Evolutionary conservation across 495 filamentous ascomycete species (phyloP), one percentile per base, ranked within the genome.

Genomic region (Xylaria curta): DNA sequence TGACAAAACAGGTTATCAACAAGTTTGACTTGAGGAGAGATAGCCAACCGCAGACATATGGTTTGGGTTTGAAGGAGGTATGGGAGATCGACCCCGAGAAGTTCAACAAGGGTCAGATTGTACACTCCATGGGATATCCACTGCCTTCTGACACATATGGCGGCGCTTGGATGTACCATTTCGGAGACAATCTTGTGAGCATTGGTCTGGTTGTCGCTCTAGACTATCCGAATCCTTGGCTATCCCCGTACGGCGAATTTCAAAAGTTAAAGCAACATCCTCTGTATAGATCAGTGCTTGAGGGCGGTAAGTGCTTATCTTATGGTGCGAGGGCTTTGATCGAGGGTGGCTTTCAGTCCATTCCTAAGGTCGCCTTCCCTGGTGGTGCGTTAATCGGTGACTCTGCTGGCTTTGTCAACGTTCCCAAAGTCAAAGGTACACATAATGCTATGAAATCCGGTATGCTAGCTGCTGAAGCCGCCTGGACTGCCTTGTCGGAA

Each of bases 231-330:
- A 99, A 99, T 81, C 97, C 96, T 0, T 99, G 94, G 92, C 87
- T 99, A 21, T 94, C 94, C 0, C 96, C 96, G 0, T 99, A 99
- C 78, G 89, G 89, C 33, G 96, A 99, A 79, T 98, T 99, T 82
- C 97, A 99, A 79, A 97, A 97, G 84, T 89, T 98, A 85, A 99
- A 99, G 85, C 94, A 97, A 73, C 96, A 99, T 80, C 95, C 96
- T 28, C 81, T 97, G 54, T 98, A 96, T 83, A 88, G 83, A 72
- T 86, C 89, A 4, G 89, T 93, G 21, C 86, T 99, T 24, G 91
- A 97, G 80, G 95, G 96, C 70, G 96, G 96, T 67, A 97, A 97
- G 82, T 98, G 97, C 81, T 95, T 99, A 71, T 97, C 97, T 17
- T 99, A 99, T 80, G 96, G 93, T 70, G 96, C 96, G 15, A 88